Base-by-base conservation (phyloP, 306 rosid species). In the Echinosophora koreensis region DNA sequence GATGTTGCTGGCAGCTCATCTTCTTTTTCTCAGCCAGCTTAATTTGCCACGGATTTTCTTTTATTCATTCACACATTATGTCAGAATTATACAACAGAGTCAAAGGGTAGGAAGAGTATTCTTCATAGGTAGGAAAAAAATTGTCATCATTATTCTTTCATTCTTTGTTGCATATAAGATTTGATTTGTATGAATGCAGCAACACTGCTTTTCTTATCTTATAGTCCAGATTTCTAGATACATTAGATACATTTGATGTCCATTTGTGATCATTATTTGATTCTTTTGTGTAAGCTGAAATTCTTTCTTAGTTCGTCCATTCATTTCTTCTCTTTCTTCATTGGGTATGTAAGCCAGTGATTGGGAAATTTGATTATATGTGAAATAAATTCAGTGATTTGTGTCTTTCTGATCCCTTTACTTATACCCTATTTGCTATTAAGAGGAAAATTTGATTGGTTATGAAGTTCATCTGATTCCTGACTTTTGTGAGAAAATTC, bases 91-190 rank as follows among this genome's bases (percentile, higher is more conserved):
- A 51, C 83, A 86, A 84, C 70, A 87, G 77, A 82, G 16, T 80
- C 65, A 62, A 5, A 77, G 61, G 87, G 81, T 81, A 84, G 74
- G 71, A 65, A 17, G 47, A 50, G 62, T 71, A 92, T 89, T 87
- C 90, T 89, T 88, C 88, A 83, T 91, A 89, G 92, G 87, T 86
- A 89, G 92, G 58, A 8, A 67, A 22, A 22, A 22, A 73, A 71
- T 61, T 54, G 62, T 78, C 55, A 71, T 81, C 58, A 78, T 83
- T 56, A 89, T 92, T 92, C 95, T 85, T 92, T 92, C 86, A 90
- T 92, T 92, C 93, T 88, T 92, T 84, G 79, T 82, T 84, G 93
- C 95, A 92, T 95, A 88, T 88, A 89, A 77, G 69, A 84, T 67
- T 71, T 68, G 59, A 86, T 85, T 85, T 89, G 82, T 85, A 76